Base-by-base conservation (phyloP, 2,329 filamentous ascomycete species). In the Aspergillus carbonarius region DNA sequence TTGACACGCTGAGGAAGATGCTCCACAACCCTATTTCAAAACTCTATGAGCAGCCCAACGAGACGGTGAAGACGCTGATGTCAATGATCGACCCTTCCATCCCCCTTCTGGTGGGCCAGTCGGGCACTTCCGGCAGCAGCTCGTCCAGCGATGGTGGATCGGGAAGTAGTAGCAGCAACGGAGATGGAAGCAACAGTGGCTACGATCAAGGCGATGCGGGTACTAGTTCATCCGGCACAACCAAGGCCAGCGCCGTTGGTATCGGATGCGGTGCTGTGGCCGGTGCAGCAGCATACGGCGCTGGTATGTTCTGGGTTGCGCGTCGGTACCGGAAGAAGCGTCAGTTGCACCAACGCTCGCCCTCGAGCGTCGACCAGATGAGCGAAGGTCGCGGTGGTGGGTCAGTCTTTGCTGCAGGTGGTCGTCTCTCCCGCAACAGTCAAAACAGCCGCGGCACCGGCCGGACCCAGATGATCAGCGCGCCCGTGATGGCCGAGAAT, bases 271-370 rank as follows among this genome's bases (percentile, higher is more conserved):
- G 91, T 68, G 89, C 91, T 25, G 85, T 93, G 32, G 84, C 85
- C 44, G 88, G 92, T 70, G 91, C 91, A 42, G 89, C 88, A 52
- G 88, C 92, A n/a, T 96, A 96, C 67, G 93, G 92, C 70, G 91
- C 90, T 12, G 92, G 91, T 74, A 96, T 97, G 93, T 93, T 96
- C 80, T 88, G 95, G 70, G 86, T 96, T 65, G 93, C 93, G 51
- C 88, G 92, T 61, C 86, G 93, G 60, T 96, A 96, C 83, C 91
- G 93, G 82, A 88, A 90, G 79, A 92, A 90, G 83, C 89, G 87
- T 77, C 85, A 89, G 72, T 81, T 86, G 52, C 91, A 96, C 78
- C 85, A 87, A 70, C 90, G 92, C 60, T 82, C 88, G 54, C 91
- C 87, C 82, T 96, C 91, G 61, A 83, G 82, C 50, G 82, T 81